These are phyloP conservation scores for Pseudogymnoascus sp. DNA, from an alignment of 2,329 filamentous ascomycete genomes.

Conservation along the genomic window DNA sequence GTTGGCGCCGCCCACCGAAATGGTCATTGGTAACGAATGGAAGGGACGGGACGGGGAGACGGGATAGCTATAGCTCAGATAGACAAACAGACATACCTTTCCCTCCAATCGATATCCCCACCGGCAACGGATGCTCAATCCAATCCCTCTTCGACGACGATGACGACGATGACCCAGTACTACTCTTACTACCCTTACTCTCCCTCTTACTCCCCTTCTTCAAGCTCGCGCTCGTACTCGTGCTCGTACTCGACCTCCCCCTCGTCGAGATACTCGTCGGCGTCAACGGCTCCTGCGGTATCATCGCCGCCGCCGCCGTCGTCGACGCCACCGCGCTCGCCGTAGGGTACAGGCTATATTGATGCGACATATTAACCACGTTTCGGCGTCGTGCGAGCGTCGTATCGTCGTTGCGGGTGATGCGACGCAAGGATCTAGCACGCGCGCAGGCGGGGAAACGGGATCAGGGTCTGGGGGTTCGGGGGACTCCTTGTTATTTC, in stretches of 20 bases:
- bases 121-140: neutral
- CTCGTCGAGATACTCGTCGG: neutral
- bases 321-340: too few relatives aligned
- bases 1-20: too few relatives aligned
- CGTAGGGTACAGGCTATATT: neutral
- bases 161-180: neutral
- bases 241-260: neutral
- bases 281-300: neutral
- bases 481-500: neutral
- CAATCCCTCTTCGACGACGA: neutral
- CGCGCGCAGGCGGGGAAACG: neutral
- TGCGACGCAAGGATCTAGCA: neutral
- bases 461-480: neutral
- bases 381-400: neutral
- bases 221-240: neutral
- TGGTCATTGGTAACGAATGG: neutral
- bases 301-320: neutral
- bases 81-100: neutral
- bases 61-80: neutral
- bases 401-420: neutral
- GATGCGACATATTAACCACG: neutral
- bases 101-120: neutral
- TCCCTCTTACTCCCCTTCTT: neutral
- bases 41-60: neutral
- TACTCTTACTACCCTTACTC: neutral